Evolutionary conservation across 345 rosid species (phyloP).

Genomic region (Populus davidiana): DNA sequence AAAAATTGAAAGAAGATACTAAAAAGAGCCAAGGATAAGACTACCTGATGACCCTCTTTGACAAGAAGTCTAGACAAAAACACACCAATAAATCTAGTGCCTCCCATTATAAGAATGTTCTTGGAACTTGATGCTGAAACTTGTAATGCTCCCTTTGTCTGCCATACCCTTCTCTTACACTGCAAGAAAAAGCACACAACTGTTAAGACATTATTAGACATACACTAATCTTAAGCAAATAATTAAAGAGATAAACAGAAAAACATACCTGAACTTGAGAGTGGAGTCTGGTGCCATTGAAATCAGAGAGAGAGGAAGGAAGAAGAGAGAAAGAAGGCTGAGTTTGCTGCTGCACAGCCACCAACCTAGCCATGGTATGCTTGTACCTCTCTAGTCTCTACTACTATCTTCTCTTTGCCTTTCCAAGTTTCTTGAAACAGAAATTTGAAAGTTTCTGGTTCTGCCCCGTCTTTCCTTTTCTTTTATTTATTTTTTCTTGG

Average conservation of each 20-base stretch:
- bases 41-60: constrained; percentile 89
- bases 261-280: constrained; percentile 58
- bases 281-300: constrained; percentile 76
- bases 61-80: constrained; percentile 88
- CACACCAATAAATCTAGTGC: constrained; percentile 85
- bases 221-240: not conserved
- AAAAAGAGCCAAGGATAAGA: not conserved
- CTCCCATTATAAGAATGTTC: constrained; percentile 96
- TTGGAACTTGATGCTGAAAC: constrained; percentile 73
- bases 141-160: constrained; percentile 63
- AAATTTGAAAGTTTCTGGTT: constrained; percentile 18
- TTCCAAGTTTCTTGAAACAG: constrained; percentile 6
- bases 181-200: constrained; percentile 24
- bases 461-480: constrained; percentile 1
- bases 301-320: constrained; percentile 79
- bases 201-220: not conserved
- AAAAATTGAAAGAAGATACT: not conserved
- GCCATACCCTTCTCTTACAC: constrained; percentile 66
- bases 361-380: constrained; percentile 59
- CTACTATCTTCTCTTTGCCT: constrained; percentile 15
- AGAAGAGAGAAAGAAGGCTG: constrained; percentile 68
- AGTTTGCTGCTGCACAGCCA: constrained; percentile 62
- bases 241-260: not conserved
- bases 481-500: constrained; percentile 6
- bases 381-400: not conserved